phyloP scores from a whole-genome alignment of 2,329 filamentous ascomycete species.

The Blastomyces silverae region DNA sequence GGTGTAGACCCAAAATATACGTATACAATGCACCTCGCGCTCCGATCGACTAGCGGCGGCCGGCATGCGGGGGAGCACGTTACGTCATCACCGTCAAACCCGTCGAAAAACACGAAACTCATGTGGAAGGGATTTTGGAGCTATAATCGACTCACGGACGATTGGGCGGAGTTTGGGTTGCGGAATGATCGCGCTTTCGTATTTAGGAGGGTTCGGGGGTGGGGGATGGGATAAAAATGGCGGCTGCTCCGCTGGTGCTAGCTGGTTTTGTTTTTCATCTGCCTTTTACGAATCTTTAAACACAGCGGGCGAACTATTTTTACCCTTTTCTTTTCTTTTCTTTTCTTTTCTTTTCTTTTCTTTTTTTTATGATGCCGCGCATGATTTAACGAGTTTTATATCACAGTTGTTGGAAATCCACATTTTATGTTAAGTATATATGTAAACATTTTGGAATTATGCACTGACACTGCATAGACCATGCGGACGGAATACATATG shows the following conservation, averaged over 20 bases:
- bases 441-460: not conserved
- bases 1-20: conserved; percentile 71
- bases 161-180: conserved; percentile 74
- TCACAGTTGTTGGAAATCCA: not conserved
- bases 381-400: not conserved
- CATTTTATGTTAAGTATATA: not conserved
- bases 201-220: conserved; percentile 57
- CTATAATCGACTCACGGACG: conserved; percentile 81
- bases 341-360: too few species aligned
- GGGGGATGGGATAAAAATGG: conserved; percentile 37
- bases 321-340: too few species aligned
- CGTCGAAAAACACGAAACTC: conserved; percentile 74
- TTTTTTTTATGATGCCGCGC: too few species aligned
- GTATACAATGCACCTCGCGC: conserved; percentile 70
- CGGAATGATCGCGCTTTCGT: conserved; percentile 57
- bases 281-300: not conserved
- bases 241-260: not conserved
- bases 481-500: not conserved
- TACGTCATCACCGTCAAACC: conserved; percentile 28
- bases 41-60: conserved; percentile 47
- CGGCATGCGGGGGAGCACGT: conserved; percentile 36
- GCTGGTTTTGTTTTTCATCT: not conserved
- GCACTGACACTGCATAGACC: not conserved
- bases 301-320: not conserved
- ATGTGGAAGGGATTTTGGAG: conserved; percentile 85